A percentile compares a stretch with the other conserved stretches of the same genome.
Evolutionary conservation across 2,329 filamentous ascomycete genomes (phyloP).

Genomic region (Curvularia lunata): DNA sequence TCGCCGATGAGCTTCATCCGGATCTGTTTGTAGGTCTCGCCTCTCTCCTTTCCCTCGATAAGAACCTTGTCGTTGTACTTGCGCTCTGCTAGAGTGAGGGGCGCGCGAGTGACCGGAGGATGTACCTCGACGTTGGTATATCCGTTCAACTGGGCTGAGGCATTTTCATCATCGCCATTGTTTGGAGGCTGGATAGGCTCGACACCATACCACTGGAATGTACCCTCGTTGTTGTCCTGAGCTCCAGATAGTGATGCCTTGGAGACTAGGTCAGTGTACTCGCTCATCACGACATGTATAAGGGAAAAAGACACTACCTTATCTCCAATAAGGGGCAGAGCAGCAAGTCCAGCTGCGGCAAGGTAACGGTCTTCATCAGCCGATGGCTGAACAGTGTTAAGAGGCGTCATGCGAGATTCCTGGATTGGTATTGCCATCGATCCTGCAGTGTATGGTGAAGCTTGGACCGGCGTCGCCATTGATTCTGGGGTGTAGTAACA

Average conservation of each 20-base stretch:
- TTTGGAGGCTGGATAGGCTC: neutral
- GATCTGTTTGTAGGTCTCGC: slow-evolving; percentile 71
- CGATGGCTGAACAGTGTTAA: neutral
- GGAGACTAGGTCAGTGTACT: neutral
- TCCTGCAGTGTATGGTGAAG: neutral
- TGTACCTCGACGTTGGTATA: no score
- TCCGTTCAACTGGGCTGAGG: no score
- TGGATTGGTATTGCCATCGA: slow-evolving; percentile 1
- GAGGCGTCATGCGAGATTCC: no score
- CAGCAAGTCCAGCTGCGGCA: neutral
- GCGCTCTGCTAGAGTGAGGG: slow-evolving; percentile 18
- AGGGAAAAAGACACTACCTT: neutral
- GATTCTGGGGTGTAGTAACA: slow-evolving; percentile 16
- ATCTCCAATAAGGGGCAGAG: neutral
- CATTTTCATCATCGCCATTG: no score
- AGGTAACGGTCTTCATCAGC: neutral
- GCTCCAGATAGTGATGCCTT: neutral
- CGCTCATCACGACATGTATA: neutral
- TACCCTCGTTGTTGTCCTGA: slow-evolving; percentile 10
- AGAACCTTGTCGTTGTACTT: slow-evolving; percentile 50
- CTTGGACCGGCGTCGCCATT: neutral
- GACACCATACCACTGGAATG: slow-evolving; percentile 15
- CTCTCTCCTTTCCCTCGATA: slow-evolving; percentile 60
- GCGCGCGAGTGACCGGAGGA: slow-evolving; percentile 4
- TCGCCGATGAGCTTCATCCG: slow-evolving; percentile 61